Evolutionary conservation across 306 rosid genomes (phyloP).

Genomic region (Inga leiocalycina): DNA sequence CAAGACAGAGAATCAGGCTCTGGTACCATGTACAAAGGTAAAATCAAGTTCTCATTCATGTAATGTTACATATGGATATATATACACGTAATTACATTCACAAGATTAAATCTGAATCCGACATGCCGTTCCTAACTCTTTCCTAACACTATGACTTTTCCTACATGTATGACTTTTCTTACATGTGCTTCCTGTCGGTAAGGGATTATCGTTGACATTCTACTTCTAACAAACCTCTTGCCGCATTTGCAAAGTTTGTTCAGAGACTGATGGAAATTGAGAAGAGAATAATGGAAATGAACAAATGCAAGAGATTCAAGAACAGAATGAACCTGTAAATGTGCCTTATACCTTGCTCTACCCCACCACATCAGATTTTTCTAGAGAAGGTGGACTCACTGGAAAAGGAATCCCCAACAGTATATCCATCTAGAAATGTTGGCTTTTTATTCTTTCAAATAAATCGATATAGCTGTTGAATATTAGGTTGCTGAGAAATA

Average conservation of each 20-base stretch:
- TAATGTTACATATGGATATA: too few relatives aligned
- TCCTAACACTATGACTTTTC: too few relatives aligned
- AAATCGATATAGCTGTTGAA: background rate
- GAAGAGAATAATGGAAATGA: constrained; percentile 55
- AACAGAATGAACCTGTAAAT: constrained; percentile 76
- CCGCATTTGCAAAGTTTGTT: constrained; percentile 63
- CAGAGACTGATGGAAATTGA: constrained; percentile 60
- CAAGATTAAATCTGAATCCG: too few relatives aligned
- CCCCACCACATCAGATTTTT: constrained; percentile 77
- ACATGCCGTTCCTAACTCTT: too few relatives aligned
- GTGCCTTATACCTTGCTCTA: constrained; percentile 74
- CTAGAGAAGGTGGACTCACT: constrained; percentile 74
- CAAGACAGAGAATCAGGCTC: too few relatives aligned
- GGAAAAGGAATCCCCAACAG: constrained; percentile 95
- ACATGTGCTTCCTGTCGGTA: too few relatives aligned
- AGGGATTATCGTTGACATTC: too few relatives aligned
- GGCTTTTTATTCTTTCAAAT: background rate
- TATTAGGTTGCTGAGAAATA: background rate
- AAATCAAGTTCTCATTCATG: too few relatives aligned
- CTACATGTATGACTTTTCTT: too few relatives aligned
- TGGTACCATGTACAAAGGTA: too few relatives aligned
- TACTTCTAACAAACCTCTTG: too few relatives aligned
- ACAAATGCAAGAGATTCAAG: constrained; percentile 54
- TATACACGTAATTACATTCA: too few relatives aligned
- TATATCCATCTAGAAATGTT: constrained; percentile 56